phyloP scores from a whole-genome alignment of 2,329 filamentous ascomycete genomes.

The Colletotrichum phormii region DNA sequence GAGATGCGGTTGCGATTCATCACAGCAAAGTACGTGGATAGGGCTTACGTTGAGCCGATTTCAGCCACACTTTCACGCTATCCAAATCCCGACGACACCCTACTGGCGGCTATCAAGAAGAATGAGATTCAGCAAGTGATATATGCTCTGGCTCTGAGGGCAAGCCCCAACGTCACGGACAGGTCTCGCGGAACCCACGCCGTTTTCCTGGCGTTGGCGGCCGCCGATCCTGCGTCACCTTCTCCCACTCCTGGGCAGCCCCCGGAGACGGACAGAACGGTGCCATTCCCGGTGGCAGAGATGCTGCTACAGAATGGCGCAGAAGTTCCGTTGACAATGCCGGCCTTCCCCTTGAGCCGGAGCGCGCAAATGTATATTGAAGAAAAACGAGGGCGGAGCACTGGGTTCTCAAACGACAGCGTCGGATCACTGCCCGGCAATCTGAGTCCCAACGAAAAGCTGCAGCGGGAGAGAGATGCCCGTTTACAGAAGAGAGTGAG shows the following conservation, averaged over 20 bases:
- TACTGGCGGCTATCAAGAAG: constrained; percentile 93
- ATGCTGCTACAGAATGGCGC: constrained; percentile 93
- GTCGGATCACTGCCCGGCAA: constrained; percentile 69
- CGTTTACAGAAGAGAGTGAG: constrained; percentile 84
- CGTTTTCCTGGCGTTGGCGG: constrained; percentile 90
- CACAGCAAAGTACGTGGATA: constrained; percentile 92
- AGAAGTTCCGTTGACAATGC: constrained; percentile 80
- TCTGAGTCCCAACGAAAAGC: constrained; percentile 57
- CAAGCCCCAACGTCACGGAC: constrained; percentile 88
- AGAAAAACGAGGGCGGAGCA: constrained; percentile 71
- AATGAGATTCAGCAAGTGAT: constrained; percentile 96
- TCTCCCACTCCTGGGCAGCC: constrained; percentile 56
- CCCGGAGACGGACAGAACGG: constrained; percentile 60
- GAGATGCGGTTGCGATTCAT: constrained; percentile 96
- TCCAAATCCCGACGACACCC: constrained; percentile 83
- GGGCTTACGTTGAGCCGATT: constrained; percentile 82
- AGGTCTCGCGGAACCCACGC: constrained; percentile 89
- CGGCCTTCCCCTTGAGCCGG: constrained; percentile 85
- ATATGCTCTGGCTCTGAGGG: constrained; percentile 86
- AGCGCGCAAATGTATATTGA: constrained; percentile 88
- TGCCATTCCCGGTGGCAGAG: constrained; percentile 90
- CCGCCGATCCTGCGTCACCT: constrained; percentile 89
- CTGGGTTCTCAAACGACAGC: constrained; percentile 65
- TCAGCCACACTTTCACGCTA: constrained; percentile 81
- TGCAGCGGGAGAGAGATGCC: constrained; percentile 73